Evolutionary conservation across 2,329 filamentous ascomycete genomes (phyloP).

Genomic region (Rutstroemia sp.): DNA sequence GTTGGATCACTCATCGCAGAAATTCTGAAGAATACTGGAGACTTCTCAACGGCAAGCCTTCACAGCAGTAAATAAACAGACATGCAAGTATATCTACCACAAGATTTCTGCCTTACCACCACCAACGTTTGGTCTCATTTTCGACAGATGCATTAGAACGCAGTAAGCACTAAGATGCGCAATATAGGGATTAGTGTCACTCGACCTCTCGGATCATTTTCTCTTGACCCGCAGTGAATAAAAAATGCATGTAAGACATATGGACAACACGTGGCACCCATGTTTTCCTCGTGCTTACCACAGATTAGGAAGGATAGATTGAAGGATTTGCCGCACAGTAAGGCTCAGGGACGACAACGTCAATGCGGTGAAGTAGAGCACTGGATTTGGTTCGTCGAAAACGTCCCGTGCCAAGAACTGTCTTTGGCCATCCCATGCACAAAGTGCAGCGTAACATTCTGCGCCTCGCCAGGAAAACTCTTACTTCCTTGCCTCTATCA

Average conservation of each 20-base stretch:
- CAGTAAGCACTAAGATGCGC: background rate
- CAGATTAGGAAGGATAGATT: no score
- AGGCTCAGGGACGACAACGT: no score
- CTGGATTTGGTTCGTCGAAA: no score
- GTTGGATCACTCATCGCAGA: background rate
- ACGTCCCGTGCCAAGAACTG: no score
- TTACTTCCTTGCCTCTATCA: no score
- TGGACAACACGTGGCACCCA: slow-evolving; percentile 5
- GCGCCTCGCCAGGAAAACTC: no score
- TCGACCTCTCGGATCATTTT: slow-evolving; percentile 1
- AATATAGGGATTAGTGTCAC: background rate
- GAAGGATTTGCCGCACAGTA: no score
- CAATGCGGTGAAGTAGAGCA: no score
- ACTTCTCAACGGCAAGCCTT: background rate
- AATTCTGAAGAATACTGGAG: background rate
- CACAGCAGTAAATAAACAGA: background rate
- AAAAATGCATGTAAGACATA: slow-evolving; percentile 2
- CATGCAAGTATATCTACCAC: background rate
- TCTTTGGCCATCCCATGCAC: no score
- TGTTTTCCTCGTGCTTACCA: background rate
- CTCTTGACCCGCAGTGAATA: background rate
- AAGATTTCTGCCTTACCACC: background rate
- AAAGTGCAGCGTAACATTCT: no score
- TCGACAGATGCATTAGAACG: background rate
- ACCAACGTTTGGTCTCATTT: background rate